A percentile compares a stretch with the other conserved stretches of the same genome.
Conservation (phyloP, 495 filamentous ascomycete genomes). For the Annulohypoxylon moriforme region DNA sequence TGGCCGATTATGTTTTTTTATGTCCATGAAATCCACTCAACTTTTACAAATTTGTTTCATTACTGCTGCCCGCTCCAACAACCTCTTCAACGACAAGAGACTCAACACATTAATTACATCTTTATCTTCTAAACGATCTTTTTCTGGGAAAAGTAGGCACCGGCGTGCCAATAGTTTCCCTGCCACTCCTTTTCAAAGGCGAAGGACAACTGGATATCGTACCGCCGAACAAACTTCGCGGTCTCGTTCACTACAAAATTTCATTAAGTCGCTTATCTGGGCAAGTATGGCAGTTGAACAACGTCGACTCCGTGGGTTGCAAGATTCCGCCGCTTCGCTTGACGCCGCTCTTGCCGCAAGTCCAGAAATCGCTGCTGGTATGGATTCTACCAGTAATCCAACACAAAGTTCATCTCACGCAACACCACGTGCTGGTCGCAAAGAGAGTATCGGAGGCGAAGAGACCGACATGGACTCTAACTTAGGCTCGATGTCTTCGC, state of each 20-base stretch:
- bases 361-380: constrained; percentile 28
- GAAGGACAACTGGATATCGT: constrained; percentile 29
- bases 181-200: constrained; percentile 46
- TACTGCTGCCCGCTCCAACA: constrained; percentile 36
- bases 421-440: constrained; percentile 32
- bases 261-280: constrained; percentile 27
- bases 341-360: constrained; percentile 48
- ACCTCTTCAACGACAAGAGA: constrained; percentile 44
- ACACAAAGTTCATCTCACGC: constrained; percentile 21
- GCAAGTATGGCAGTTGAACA: constrained; percentile 44
- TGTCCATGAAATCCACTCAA: constrained; percentile 47
- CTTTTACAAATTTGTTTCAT: constrained; percentile 49
- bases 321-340: constrained; percentile 45
- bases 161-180: constrained; percentile 36
- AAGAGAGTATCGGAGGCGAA: constrained; percentile 37
- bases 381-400: constrained; percentile 22
- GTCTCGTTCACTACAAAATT: constrained; percentile 35
- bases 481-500: constrained; percentile 43
- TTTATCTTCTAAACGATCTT: constrained; percentile 44
- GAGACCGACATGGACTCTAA: constrained; percentile 34
- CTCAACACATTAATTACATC: constrained; percentile 36
- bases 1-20: constrained; percentile 45
- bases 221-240: constrained; percentile 26
- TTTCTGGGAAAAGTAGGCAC: constrained; percentile 38
- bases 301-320: constrained; percentile 37